Base-by-base conservation (phyloP, 2,329 filamentous ascomycete species). In the Nemania sp. region DNA sequence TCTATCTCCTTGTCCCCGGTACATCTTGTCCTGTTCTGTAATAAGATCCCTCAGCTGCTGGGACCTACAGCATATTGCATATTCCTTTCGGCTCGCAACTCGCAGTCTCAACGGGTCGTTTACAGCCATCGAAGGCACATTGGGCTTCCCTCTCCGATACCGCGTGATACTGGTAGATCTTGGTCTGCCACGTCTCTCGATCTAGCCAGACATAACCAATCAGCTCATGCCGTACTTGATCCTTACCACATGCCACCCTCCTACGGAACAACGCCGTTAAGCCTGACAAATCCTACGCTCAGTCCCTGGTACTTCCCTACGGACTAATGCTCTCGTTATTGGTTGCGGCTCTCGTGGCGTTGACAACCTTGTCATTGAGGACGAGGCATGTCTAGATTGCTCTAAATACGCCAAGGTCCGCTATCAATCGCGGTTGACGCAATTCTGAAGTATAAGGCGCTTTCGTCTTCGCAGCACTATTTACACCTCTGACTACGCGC, bases 371-470 rank as follows among this genome's bases (percentile, higher is more conserved):
- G 35, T 26, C 62, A 55, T 10, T 61, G 52, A 57, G 32, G 56
- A 53, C 20, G 71, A 70, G 54, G 15, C 62, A n/a, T 66, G 56
- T 32, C 64, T 66, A 41, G 41, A 11, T 13, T 43, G 70, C 67
- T 26, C 41, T 75, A 51, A 74, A 72, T 67, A 69, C 68, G 24
- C 67, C 69, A 61, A 73, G 72, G 56, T 71, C 72, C 11, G 70
- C 74, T 35, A 70, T 73, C 53, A 70, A 62, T 24, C 81, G 80
- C 64, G 79, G 77, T 49, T 74, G 78, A 43, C 71, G 79, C 68
- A 78, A 80, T 61, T 77, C 80, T 1, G 80, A 79, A 67, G 76
- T 80, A 58, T 77, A 81, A 69, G 73, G 75, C 32, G 78, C 77
- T 66, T 69, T 80, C 68, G 70, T 22, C 67, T 79, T 6, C 69